These are phyloP conservation scores for Populus simonii DNA, from an alignment of 345 rosid genomes.

Conservation along the genomic window DNA sequence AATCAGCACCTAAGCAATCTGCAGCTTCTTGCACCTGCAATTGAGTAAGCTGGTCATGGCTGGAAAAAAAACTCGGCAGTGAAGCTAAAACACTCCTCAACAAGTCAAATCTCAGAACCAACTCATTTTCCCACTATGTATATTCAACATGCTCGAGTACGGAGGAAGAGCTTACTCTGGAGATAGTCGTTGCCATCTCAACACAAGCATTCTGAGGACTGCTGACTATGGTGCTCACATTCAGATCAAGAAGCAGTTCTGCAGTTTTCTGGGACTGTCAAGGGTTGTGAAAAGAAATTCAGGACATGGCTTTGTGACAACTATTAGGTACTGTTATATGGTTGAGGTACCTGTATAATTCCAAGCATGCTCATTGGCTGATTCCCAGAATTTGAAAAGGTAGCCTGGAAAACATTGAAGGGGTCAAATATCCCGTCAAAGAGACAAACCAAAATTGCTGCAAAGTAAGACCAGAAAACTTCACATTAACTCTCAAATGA, in stretches of 20 bases:
- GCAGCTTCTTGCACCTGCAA: constrained; percentile 93
- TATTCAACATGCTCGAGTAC: neutral
- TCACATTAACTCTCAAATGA: neutral
- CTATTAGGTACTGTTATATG: neutral
- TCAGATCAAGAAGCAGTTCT: constrained; percentile 84
- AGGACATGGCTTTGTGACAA: constrained; percentile 6
- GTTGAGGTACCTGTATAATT: constrained; percentile 61
- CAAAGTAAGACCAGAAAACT: neutral
- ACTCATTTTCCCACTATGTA: neutral
- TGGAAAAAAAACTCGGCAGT: neutral
- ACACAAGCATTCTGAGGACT: constrained; percentile 51
- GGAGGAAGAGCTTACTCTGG: constrained; percentile 45
- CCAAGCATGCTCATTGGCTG: constrained; percentile 80
- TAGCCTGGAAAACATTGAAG: constrained; percentile 37
- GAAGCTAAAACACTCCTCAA: neutral
- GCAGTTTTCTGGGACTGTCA: constrained; percentile 88
- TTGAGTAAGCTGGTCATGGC: neutral
- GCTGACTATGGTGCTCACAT: constrained; percentile 58
- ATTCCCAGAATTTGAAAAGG: constrained; percentile 33
- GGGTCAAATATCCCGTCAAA: neutral
- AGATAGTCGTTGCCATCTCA: constrained; percentile 59
- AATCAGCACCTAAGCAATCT: constrained; percentile 80
- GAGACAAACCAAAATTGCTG: neutral
- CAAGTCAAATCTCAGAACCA: neutral
- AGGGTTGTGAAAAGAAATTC: constrained; percentile 21